These are phyloP conservation scores for Coemansia javaensis DNA, from an alignment of 192 early-diverging fungal species.

Conservation along the genomic window DNA sequence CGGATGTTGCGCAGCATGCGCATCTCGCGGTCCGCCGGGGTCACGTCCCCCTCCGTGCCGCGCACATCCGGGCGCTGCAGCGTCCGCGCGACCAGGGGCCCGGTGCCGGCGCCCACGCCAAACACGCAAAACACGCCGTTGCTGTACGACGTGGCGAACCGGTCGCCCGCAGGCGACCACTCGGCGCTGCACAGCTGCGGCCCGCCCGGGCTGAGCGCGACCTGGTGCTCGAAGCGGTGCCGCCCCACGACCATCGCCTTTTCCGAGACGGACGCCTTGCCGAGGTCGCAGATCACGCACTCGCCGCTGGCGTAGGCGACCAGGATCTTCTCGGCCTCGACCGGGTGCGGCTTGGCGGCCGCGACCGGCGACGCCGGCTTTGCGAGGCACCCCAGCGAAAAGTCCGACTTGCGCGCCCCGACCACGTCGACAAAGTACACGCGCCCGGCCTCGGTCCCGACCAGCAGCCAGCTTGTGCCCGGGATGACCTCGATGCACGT, in stretches of 20 bases:
- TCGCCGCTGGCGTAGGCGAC: constrained; percentile 32
- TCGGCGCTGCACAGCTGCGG: constrained; percentile 16
- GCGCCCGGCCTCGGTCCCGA: constrained; percentile 38
- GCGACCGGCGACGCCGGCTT: constrained; percentile 14
- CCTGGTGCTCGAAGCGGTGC: constrained; percentile 18
- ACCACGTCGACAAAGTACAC: constrained; percentile 44
- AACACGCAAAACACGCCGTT: constrained; percentile 39
- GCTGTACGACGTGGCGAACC: constrained; percentile 17
- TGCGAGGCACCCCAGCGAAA: constrained; percentile 26
- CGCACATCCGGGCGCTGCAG: constrained; percentile 6
- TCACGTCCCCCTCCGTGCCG: not conserved
- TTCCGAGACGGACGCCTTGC: constrained; percentile 18
- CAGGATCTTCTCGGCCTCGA: constrained; percentile 35
- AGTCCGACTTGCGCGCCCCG: constrained; percentile 34
- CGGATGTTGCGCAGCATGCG: constrained; percentile 8
- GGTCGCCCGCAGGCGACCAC: constrained; percentile 36
- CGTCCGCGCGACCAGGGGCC: constrained; percentile 15
- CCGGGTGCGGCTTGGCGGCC: constrained; percentile 25
- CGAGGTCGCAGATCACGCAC: constrained; percentile 34
- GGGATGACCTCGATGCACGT: constrained; percentile 21
- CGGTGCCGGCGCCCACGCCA: not conserved
- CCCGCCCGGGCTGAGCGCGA: constrained; percentile 1
- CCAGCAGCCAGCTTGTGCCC: constrained; percentile 37
- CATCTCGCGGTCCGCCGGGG: constrained; percentile 11
- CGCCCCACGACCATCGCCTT: constrained; percentile 19